These are phyloP conservation scores for Tylopilus subfusipes DNA, from an alignment of 768 basidiomycete genomes.

Conservation along the genomic window DNA sequence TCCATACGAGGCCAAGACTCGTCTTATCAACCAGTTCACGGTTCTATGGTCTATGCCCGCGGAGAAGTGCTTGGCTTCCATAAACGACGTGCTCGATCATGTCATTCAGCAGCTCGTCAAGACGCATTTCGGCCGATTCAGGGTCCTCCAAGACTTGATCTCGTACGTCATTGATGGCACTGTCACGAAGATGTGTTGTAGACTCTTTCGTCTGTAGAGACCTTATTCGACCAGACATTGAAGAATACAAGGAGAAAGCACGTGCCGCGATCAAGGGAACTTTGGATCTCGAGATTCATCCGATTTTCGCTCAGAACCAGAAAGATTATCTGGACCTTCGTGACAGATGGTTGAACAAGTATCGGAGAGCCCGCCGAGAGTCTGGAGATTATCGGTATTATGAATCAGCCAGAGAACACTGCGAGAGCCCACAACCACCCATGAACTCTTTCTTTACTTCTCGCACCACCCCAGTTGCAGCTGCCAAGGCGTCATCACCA, in stretches of 20 bases:
- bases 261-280: slow-evolving; percentile 30
- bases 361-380: slow-evolving; percentile 13
- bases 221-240: slow-evolving; percentile 27
- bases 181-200: background rate
- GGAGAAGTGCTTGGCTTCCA: slow-evolving; percentile 31
- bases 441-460: too few species aligned
- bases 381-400: background rate
- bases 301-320: slow-evolving; percentile 38
- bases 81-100: slow-evolving; percentile 31
- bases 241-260: slow-evolving; percentile 25
- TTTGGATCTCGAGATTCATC: slow-evolving; percentile 37
- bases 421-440: too few species aligned
- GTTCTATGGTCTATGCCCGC: slow-evolving; percentile 37
- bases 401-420: too few species aligned
- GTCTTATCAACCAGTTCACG: slow-evolving; percentile 35
- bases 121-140: slow-evolving; percentile 41
- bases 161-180: slow-evolving; percentile 27
- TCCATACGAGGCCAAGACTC: slow-evolving; percentile 39
- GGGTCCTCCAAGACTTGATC: slow-evolving; percentile 31
- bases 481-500: too few species aligned
- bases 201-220: slow-evolving; percentile 19
- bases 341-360: slow-evolving; percentile 25
- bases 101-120: slow-evolving; percentile 29
- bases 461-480: too few species aligned
- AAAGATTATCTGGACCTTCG: slow-evolving; percentile 21